A percentile compares a stretch with the other conserved stretches of the same genome.
Conservation (phyloP, 225 moss, liverwort and hornwort genomes). For the Lunularia cruciata region DNA sequence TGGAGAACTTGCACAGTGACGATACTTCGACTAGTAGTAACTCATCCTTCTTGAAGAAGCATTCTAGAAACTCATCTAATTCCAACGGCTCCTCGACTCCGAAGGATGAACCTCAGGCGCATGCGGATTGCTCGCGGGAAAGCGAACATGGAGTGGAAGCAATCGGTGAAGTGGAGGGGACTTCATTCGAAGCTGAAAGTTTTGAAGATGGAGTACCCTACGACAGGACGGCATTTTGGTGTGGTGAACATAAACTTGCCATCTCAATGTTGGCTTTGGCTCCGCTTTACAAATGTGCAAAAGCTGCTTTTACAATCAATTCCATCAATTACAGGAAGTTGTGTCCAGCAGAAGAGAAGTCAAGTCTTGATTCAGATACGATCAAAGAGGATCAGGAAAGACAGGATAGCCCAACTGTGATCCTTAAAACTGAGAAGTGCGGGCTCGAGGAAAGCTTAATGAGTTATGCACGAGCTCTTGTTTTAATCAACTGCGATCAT, state of each 20-base stretch:
- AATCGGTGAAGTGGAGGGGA: slow-evolving; percentile 53
- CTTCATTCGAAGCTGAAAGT: slow-evolving; percentile 39
- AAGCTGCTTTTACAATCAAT: slow-evolving; percentile 50
- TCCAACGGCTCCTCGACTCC: slow-evolving; percentile 37
- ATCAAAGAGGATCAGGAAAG: not conserved
- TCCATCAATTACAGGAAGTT: slow-evolving; percentile 61
- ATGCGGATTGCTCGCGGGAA: slow-evolving; percentile 69
- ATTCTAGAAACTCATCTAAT: slow-evolving; percentile 44
- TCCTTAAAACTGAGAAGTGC: slow-evolving; percentile 1
- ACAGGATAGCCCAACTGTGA: not conserved
- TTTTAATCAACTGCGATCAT: slow-evolving; percentile 90
- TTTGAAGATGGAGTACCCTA: slow-evolving; percentile 51
- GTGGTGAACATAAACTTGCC: slow-evolving; percentile 90
- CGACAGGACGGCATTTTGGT: slow-evolving; percentile 86
- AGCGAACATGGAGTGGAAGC: slow-evolving; percentile 62
- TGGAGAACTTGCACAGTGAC: slow-evolving; percentile 64
- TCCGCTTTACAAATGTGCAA: slow-evolving; percentile 74
- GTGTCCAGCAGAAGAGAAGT: slow-evolving; percentile 33
- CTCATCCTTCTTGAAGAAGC: slow-evolving; percentile 51
- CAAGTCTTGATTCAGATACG: not conserved
- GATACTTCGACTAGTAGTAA: slow-evolving; percentile 53
- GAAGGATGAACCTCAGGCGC: slow-evolving; percentile 44
- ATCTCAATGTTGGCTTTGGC: slow-evolving; percentile 72
- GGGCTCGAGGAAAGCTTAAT: slow-evolving; percentile 62
- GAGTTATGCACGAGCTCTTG: slow-evolving; percentile 82